Evolutionary conservation across 1,284 basidiomycete genomes (phyloP).

Genomic region (Leccinum huronense): DNA sequence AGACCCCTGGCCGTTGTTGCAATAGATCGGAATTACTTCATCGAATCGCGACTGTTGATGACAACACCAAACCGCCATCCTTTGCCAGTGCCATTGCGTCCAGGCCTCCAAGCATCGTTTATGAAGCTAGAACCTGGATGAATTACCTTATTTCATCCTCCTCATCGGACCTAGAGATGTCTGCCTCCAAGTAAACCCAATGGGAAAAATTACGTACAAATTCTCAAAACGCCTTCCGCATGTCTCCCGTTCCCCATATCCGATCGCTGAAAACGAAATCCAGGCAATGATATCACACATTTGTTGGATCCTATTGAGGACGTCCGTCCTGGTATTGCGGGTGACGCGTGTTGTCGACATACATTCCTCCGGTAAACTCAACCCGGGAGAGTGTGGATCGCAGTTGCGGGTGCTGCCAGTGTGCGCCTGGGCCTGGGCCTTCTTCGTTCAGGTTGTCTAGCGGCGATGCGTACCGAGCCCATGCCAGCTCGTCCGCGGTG

Average conservation of each 20-base stretch:
- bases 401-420: slow-evolving; percentile 34
- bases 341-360: too few relatives aligned
- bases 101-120: background rate
- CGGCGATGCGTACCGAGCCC: slow-evolving; percentile 51
- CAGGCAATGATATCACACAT: background rate
- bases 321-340: too few relatives aligned
- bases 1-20: background rate
- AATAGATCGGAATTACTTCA: background rate
- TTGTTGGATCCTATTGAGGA: too few relatives aligned
- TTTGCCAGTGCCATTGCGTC: background rate
- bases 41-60: background rate
- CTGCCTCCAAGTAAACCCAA: background rate
- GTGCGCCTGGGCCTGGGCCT: background rate
- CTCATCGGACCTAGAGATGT: background rate
- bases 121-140: background rate
- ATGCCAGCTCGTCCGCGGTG: slow-evolving; percentile 70
- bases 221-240: background rate
- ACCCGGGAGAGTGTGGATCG: slow-evolving; percentile 54
- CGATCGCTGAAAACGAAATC: background rate
- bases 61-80: slow-evolving; percentile 1
- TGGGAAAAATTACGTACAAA: background rate
- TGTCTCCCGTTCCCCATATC: background rate
- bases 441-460: slow-evolving; percentile 12
- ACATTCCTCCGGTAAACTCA: slow-evolving; percentile 41
- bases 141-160: background rate